phyloP scores from a whole-genome alignment of 495 filamentous ascomycete species.

The Filosporella fistucella region DNA sequence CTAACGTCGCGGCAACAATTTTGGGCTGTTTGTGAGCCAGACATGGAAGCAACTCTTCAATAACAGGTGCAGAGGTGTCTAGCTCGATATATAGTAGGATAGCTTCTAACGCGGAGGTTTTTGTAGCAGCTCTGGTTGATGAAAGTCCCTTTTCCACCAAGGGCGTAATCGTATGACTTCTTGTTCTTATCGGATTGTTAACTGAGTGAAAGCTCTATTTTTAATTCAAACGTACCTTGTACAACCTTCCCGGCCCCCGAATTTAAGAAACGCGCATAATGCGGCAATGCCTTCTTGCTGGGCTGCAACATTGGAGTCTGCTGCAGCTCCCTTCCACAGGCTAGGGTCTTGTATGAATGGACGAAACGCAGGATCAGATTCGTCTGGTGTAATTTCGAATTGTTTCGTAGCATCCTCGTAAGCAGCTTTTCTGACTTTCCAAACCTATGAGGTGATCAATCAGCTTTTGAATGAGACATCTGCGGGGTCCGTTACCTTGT shows the following conservation, averaged over 20 bases:
- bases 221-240: constrained; percentile 41
- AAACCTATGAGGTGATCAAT: constrained; percentile 51
- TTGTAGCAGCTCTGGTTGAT: constrained; percentile 80
- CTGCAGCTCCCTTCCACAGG: constrained; percentile 87
- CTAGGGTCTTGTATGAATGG: constrained; percentile 81
- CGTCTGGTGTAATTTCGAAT: constrained; percentile 83
- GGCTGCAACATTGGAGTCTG: constrained; percentile 95
- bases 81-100: constrained; percentile 85
- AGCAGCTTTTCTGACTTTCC: constrained; percentile 94
- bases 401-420: constrained; percentile 89
- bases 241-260: constrained; percentile 73
- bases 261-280: constrained; percentile 87
- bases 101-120: constrained; percentile 81
- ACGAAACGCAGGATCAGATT: constrained; percentile 78
- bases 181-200: constrained; percentile 50
- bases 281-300: constrained; percentile 88
- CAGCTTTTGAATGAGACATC: not conserved
- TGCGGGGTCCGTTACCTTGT: constrained; percentile 61
- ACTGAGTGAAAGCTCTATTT: constrained; percentile 3
- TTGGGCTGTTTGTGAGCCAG: constrained; percentile 93
- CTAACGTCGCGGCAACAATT: constrained; percentile 78
- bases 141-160: constrained; percentile 92
- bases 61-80: constrained; percentile 77
- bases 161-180: constrained; percentile 64
- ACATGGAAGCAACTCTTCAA: constrained; percentile 85